Base-by-base conservation (phyloP, 495 filamentous ascomycete genomes). In the Oidiodendron maius region DNA sequence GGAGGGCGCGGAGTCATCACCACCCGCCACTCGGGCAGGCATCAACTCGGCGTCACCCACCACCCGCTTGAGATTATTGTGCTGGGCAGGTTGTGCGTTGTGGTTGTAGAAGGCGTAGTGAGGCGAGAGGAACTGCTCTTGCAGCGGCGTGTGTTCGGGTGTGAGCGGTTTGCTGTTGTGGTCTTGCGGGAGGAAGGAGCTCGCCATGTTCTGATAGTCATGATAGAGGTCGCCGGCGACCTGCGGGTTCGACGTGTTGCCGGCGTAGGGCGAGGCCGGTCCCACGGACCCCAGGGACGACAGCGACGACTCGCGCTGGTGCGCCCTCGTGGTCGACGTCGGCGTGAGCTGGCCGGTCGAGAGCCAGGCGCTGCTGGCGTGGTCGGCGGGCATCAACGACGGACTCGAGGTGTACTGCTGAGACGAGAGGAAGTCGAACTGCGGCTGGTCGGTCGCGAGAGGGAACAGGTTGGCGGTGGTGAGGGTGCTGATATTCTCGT, bases 241-340 rank as follows among this genome's bases (percentile, higher is more conserved):
- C 2, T 75, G 72, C 32, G 76, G 74, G 13, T 76, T 75, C 46
- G 76, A 75, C 17, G 70, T 66, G 1, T 67, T 71, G 58, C 66
- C 72, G 39, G 69, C 71, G 59, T 69, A 79, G 20, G 77, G 77
- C 28, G 77, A 81, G 0, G 68, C 61, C 15, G 77, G 76, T 8
- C 74, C 69, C 40, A 73, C 64, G 1, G 76, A 79, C n/a, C 71
- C 75, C 42, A 77, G 46, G 2, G 77, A 78, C 0, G 76, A 80
- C 32, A 72, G 64, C 20, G 75, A 78, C 9, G 72, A 72, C 53
- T 78, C 74, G 48, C 76, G 72, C 53, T 80, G 74, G 13, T 58
- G 49, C 3, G 11, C 2, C 8, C 50, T 32, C 44, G 53, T 52
- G 2, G 43, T 47, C 13, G 59, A 62, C 18, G 45, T 44, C 8